These are phyloP conservation scores for Juncus effusus DNA, from an alignment of 176 grass and related monocot species.

Conservation along the genomic window DNA sequence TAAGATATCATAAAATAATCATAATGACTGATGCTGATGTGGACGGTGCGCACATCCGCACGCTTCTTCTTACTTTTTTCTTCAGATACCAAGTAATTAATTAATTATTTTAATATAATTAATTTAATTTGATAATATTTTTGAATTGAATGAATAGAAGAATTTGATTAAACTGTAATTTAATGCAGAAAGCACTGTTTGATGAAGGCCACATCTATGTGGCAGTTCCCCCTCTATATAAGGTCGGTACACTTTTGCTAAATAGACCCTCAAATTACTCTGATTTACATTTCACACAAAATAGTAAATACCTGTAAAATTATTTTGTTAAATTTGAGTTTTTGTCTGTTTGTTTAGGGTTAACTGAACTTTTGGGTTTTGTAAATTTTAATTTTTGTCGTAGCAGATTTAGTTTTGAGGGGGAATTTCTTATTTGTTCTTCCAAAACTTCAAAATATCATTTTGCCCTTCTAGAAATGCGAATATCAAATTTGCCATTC, in stretches of 20 bases:
- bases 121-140: constrained; percentile 3
- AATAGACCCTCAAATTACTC: neutral
- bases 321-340: constrained; percentile 3
- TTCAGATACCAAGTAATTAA: constrained; percentile 92
- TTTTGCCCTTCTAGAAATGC: no score
- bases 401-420: no score
- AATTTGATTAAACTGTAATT: constrained; percentile 22
- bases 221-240: constrained; percentile 94
- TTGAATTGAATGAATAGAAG: constrained; percentile 17
- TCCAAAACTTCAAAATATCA: no score
- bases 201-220: constrained; percentile 98
- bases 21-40: constrained; percentile 98
- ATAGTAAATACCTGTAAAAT: neutral
- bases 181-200: constrained; percentile 77
- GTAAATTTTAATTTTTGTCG: no score
- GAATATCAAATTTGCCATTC: no score
- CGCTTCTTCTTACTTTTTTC: constrained; percentile 97
- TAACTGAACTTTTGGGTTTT: no score
- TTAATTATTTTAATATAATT: constrained; percentile 2
- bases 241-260: constrained; percentile 38
- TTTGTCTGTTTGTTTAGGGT: no score
- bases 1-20: constrained; percentile 96
- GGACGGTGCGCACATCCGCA: constrained; percentile 92
- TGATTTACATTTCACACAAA: neutral
- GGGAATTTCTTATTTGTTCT: no score